A percentile compares a stretch with the other conserved stretches of the same genome.
Evolutionary conservation across 2,329 filamentous ascomycete genomes (phyloP).

Genomic region (Graphilbum sp.): DNA sequence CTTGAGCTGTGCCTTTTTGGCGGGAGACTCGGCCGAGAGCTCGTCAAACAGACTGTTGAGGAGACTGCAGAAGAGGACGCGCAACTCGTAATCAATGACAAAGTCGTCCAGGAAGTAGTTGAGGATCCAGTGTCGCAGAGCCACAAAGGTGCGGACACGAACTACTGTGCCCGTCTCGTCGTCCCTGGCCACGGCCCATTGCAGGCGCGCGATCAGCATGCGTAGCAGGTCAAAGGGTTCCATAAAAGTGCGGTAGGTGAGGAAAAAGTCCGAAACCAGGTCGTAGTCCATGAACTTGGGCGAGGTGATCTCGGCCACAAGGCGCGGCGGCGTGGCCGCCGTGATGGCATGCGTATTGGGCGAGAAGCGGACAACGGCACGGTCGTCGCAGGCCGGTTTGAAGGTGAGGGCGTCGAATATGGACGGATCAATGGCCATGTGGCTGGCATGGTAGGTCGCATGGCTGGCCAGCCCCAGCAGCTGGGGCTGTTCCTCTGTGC

Average conservation of each 20-base stretch:
- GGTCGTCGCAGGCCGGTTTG: slow-evolving; percentile 64
- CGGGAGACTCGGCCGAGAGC: slow-evolving; percentile 26
- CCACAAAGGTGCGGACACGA: slow-evolving; percentile 89
- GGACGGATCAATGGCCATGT: slow-evolving; percentile 45
- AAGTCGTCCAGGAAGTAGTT: slow-evolving; percentile 98
- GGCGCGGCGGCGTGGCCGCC: slow-evolving; percentile 75
- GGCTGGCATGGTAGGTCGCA: slow-evolving; percentile 29
- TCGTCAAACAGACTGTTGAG: slow-evolving; percentile 54
- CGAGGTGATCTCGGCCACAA: slow-evolving; percentile 93
- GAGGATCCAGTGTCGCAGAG: slow-evolving; percentile 88
- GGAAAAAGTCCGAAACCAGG: slow-evolving; percentile 90
- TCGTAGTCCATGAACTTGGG: slow-evolving; percentile 94
- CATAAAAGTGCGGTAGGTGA: slow-evolving; percentile 83
- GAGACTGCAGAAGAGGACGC: slow-evolving; percentile 62
- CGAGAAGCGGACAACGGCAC: slow-evolving; percentile 68
- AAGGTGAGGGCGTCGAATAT: slow-evolving; percentile 73
- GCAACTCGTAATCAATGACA: slow-evolving; percentile 55
- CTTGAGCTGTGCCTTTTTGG: slow-evolving; percentile 49
- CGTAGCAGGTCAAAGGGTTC: slow-evolving; percentile 59
- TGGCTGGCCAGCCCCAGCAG: not conserved
- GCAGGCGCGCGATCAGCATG: slow-evolving; percentile 69
- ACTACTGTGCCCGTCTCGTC: slow-evolving; percentile 86
- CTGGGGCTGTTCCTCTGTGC: not conserved
- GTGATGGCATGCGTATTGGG: slow-evolving; percentile 55
- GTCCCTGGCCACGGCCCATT: slow-evolving; percentile 66